These are phyloP conservation scores for Tubosaeta sp. DNA, from an alignment of 768 basidiomycete species.

Conservation along the genomic window DNA sequence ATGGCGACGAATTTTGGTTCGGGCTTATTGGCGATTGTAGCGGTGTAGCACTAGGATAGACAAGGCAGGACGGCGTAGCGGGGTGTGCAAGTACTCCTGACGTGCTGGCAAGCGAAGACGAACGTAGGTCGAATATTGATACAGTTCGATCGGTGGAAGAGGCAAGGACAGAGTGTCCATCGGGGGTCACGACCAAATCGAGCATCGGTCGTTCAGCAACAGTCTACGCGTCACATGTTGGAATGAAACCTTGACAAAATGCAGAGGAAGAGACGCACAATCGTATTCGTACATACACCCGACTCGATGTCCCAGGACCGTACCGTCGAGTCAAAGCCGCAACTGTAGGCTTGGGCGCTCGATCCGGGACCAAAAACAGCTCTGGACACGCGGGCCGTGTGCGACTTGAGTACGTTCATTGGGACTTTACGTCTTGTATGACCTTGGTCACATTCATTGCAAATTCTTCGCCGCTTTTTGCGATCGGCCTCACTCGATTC, in stretches of 20 bases:
- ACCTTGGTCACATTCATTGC: constrained; percentile 25
- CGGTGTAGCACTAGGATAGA: constrained; percentile 11
- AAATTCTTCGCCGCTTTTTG: constrained; percentile 64
- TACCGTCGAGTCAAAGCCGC: constrained; percentile 88
- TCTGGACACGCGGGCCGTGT: constrained; percentile 76
- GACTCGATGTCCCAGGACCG: constrained; percentile 82
- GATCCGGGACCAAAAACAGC: constrained; percentile 50
- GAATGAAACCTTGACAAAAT: background rate
- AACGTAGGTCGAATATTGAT: constrained; percentile 65
- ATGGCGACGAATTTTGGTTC: background rate
- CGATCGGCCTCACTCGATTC: constrained; percentile 12
- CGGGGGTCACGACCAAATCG: constrained; percentile 47
- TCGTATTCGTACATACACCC: constrained; percentile 65
- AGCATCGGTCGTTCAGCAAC: constrained; percentile 74
- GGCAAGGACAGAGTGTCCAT: constrained; percentile 47
- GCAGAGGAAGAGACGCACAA: constrained; percentile 38
- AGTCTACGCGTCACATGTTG: constrained; percentile 38
- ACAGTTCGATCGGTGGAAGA: constrained; percentile 74
- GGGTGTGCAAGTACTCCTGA: constrained; percentile 52
- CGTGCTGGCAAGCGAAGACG: constrained; percentile 34
- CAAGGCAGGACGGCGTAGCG: constrained; percentile 64
- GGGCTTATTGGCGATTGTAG: background rate
- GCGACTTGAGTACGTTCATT: constrained; percentile 69
- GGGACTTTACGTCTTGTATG: constrained; percentile 64
- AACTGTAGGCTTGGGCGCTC: constrained; percentile 55